phyloP scores from a whole-genome alignment of 768 basidiomycete genomes.

The Suillus brevipes region DNA sequence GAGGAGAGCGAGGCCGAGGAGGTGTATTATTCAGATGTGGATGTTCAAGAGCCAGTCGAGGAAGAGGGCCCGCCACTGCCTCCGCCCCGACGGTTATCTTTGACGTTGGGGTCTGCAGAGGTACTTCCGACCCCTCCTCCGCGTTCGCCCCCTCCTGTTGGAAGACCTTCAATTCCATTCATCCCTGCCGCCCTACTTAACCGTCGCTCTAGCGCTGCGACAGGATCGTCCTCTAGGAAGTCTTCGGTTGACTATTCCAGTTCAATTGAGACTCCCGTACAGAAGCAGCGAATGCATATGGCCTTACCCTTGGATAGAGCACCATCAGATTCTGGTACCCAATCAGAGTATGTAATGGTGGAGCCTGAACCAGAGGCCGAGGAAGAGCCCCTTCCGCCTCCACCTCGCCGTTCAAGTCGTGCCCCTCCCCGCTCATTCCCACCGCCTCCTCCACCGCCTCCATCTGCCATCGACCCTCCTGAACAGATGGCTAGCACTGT shows the following conservation, averaged over 20 bases:
- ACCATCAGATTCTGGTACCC: constrained; percentile 15
- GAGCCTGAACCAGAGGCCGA: constrained; percentile 49
- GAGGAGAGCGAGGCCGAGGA: constrained; percentile 78
- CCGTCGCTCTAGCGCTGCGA: constrained; percentile 41
- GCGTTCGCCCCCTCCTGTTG: constrained; percentile 33
- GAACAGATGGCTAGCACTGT: constrained; percentile 40
- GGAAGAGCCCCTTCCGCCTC: constrained; percentile 33
- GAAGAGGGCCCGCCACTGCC: constrained; percentile 52
- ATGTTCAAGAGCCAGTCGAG: constrained; percentile 40
- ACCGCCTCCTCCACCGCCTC: constrained; percentile 41
- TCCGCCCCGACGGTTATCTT: constrained; percentile 45
- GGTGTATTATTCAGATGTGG: constrained; percentile 55
- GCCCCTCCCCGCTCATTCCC: constrained; percentile 19
- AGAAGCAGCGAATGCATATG: constrained; percentile 7
- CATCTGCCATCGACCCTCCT: constrained; percentile 34
- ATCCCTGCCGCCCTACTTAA: constrained; percentile 32
- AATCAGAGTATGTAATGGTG: constrained; percentile 64
- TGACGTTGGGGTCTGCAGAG: constrained; percentile 27
- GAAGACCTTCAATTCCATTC: constrained; percentile 39
- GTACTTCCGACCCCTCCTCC: constrained; percentile 51
- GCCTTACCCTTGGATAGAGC: constrained; percentile 2
- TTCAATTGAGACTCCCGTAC: constrained; percentile 12
- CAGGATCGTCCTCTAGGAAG: constrained; percentile 37
- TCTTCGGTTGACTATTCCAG: constrained; percentile 35
- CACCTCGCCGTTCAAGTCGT: constrained; percentile 41